Evolutionary conservation across 179 eudicot genomes (phyloP), one percentile per base, ranked within the genome.

Genomic region (Camellia oleifera): DNA sequence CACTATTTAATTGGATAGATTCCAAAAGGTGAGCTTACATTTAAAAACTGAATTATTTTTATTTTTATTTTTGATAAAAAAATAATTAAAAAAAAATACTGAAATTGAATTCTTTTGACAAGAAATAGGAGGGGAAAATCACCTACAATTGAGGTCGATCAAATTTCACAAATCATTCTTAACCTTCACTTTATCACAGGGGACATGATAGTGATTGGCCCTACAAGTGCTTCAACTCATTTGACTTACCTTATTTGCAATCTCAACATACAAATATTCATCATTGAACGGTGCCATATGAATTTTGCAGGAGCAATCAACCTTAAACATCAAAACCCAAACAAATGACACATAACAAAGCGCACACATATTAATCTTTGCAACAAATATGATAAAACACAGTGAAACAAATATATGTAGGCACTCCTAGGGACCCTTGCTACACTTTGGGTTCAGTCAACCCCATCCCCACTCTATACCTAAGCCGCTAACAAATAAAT

Each of bases 231-330:
- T 56, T 32, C 17, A 75, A 75, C n/a, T 13, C n/a, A 23, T 10
- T 52, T 52, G 44, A 84, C 23, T 77, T 42, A 94, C 99, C 99
- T 96, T 96, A 84, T 91, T 96, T 45, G 99, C 99, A 82, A 96
- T 88, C 87, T 96, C 99, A 75, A 91, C 88, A 66, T 83, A 94
- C 60, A 96, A 85, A 84, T 87, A 95, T 78, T 96, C 99, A 87
- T 96, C 99, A 70, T 93, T 88, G 88, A 96, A 96, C 83, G 99
- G 99, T 26, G 99, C 98, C 97, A 96, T 91, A 78, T 96, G 99
- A 86, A 96, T 96, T 85, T 98, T 96, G 83, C 89, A 90, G 70
- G 56, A 48, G 46, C 17, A 52, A 50, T 23, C 4, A 48, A 50
- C 2, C 48, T 53, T n/a, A 72, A 52, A 52, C 4, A 72, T 72